A percentile compares a stretch with the other conserved stretches of the same genome.
Conservation (phyloP, 495 filamentous ascomycete species). For the Tuber aestivum region DNA sequence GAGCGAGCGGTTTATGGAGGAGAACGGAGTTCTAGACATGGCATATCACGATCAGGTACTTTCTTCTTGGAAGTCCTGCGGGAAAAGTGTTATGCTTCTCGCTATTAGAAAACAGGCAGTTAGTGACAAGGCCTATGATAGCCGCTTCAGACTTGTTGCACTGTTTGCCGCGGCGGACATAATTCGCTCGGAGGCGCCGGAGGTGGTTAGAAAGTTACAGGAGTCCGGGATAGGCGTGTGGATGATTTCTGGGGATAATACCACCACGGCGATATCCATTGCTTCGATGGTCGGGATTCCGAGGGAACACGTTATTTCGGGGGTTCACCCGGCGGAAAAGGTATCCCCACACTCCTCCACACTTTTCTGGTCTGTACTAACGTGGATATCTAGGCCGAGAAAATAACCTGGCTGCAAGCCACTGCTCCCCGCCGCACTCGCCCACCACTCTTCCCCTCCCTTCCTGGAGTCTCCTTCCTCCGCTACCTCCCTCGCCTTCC, state of each 20-base stretch:
- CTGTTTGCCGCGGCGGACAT: constrained; percentile 62
- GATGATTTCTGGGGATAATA: constrained; percentile 87
- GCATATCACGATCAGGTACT: constrained; percentile 45
- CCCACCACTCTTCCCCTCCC: not conserved
- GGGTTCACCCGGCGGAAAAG: constrained; percentile 76
- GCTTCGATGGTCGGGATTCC: constrained; percentile 69
- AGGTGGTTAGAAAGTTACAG: constrained; percentile 60
- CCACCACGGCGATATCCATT: constrained; percentile 63
- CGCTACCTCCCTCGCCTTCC: constrained; percentile 59
- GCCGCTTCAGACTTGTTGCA: constrained; percentile 45
- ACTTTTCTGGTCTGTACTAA: constrained; percentile 1
- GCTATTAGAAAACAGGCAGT: constrained; percentile 44
- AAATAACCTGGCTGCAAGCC: constrained; percentile 72
- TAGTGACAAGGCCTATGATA: not conserved
- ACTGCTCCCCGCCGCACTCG: constrained; percentile 32
- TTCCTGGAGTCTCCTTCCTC: not conserved
- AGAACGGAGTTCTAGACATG: constrained; percentile 22
- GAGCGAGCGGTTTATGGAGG: constrained; percentile 65
- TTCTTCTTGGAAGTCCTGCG: constrained; percentile 59
- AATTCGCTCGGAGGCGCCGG: constrained; percentile 64
- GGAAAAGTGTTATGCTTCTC: constrained; percentile 69
- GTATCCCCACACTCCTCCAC: not conserved
- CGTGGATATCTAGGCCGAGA: constrained; percentile 51
- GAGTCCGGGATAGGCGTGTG: constrained; percentile 64
- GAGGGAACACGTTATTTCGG: constrained; percentile 67